Conservation (phyloP, 2,329 filamentous ascomycete species). For the Hansfordia pulvinata region DNA sequence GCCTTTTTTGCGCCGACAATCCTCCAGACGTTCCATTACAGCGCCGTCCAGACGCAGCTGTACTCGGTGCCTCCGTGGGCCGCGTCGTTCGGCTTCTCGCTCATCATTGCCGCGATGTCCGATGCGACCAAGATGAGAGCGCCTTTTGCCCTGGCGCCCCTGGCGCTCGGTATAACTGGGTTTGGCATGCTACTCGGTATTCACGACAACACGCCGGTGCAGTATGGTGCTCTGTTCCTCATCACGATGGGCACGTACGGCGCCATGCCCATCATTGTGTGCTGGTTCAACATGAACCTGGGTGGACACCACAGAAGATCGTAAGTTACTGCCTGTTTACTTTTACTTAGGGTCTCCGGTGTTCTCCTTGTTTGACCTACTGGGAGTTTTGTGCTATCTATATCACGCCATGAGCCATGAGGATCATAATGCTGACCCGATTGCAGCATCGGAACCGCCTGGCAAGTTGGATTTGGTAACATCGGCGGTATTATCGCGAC, state of each 20-base stretch:
- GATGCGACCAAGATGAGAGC: conserved; percentile 65
- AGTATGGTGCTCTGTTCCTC: conserved; percentile 74
- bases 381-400: too few relatives aligned
- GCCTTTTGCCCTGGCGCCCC: conserved; percentile 55
- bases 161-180: conserved; percentile 56
- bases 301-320: conserved; percentile 54
- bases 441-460: conserved; percentile 53
- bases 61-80: conserved; percentile 45
- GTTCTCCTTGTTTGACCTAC: too few relatives aligned
- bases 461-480: conserved; percentile 70
- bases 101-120: conserved; percentile 58
- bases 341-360: too few relatives aligned
- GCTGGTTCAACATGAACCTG: conserved; percentile 74
- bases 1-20: conserved; percentile 68
- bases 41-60: conserved; percentile 41
- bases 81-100: conserved; percentile 65
- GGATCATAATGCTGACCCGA: too few relatives aligned
- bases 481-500: conserved; percentile 69
- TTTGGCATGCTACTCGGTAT: conserved; percentile 63
- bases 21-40: conserved; percentile 52
- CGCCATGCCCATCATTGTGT: conserved; percentile 80
- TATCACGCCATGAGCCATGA: too few relatives aligned
- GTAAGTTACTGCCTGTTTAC: background rate
- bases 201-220: conserved; percentile 49
- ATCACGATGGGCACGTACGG: conserved; percentile 69